Conservation (phyloP, 371 early-diverging fungal species). For the Lichtheimia hyalospora region DNA sequence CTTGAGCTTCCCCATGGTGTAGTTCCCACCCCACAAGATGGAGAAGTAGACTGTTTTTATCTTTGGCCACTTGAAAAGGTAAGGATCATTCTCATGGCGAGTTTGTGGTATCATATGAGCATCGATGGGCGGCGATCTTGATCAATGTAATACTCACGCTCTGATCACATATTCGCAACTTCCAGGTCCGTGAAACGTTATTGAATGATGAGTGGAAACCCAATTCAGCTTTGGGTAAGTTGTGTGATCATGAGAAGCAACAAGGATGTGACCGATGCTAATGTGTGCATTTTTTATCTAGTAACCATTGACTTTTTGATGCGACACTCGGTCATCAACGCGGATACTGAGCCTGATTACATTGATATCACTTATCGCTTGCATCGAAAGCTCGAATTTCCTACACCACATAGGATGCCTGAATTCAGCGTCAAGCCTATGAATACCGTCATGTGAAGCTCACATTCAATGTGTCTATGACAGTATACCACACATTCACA, state of each 20-base stretch:
- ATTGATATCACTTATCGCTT: slow-evolving; percentile 64
- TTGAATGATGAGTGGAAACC: slow-evolving; percentile 79
- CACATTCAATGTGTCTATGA: no score
- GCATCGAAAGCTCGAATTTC: slow-evolving; percentile 69
- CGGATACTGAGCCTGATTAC: slow-evolving; percentile 84
- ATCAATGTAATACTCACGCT: no score
- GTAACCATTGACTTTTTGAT: slow-evolving; percentile 86
- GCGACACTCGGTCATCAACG: slow-evolving; percentile 69
- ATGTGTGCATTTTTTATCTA: slow-evolving; percentile 2
- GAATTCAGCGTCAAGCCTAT: no score
- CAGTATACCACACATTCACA: no score
- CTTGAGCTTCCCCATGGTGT: slow-evolving; percentile 68
- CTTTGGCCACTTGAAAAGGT: slow-evolving; percentile 74
- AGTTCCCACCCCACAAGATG: slow-evolving; percentile 78
- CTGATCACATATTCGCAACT: no score
- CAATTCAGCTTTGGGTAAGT: slow-evolving; percentile 64
- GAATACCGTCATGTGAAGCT: no score
- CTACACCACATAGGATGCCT: slow-evolving; percentile 46
- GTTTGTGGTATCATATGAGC: not conserved
- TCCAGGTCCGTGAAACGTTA: slow-evolving; percentile 39
- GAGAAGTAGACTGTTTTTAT: slow-evolving; percentile 87
- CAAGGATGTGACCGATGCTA: not conserved
- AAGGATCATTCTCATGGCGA: not conserved
- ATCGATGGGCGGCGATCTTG: slow-evolving; percentile 26
- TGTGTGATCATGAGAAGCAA: not conserved